Base-by-base conservation (phyloP, 2,329 filamentous ascomycete species). In the Thielaviopsis ethacetica region DNA sequence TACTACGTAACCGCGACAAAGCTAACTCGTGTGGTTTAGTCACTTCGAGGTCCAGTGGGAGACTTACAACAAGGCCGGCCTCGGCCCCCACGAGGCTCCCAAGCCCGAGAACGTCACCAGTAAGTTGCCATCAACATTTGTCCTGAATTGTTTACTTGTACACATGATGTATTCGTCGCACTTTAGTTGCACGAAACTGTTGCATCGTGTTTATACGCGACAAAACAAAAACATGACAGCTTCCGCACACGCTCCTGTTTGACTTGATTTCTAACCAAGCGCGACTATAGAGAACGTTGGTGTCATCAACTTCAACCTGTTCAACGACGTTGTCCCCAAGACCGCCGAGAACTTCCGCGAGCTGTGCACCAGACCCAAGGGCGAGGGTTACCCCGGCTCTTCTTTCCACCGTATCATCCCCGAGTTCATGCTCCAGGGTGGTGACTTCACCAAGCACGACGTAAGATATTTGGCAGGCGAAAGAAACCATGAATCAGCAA, bases 401-500 rank as follows among this genome's bases (percentile, higher is more conserved):
- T 79, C 80, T 65, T 95, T 95, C 85, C 89, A 95, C 82, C 88
- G 90, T 68, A 85, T 95, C 74, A 95, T 95, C 74, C 86, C 86
- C 66, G 73, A 88, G 61, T 95, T 95, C 81, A 95, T 95, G 90
- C 85, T 95, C 67, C 90, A 95, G 81, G 90, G 89, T 72, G 89
- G 89, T 81, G 89, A 95, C 81, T 94, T 94, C 79, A 94, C 89
- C 75, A 86, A 86, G 70, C 83, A 84, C 70, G 93, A 94, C 75
- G 90, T 95, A 79, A 73, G 87, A 52, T 21, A 53, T 17, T 44
- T 44, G 13, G n/a, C 15, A 17, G 12, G 5, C 15, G 13, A 5
- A 17, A n/a, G 13, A 5, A 17, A n/a, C 2, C 17, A 17, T 44
- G 38, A 44, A 44, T 44, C 13, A n/a, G 7, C 38, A 44, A 17